These are phyloP conservation scores for Tetracentron sinense DNA, from an alignment of 164 flowering plant genomes.

Conservation along the genomic window DNA sequence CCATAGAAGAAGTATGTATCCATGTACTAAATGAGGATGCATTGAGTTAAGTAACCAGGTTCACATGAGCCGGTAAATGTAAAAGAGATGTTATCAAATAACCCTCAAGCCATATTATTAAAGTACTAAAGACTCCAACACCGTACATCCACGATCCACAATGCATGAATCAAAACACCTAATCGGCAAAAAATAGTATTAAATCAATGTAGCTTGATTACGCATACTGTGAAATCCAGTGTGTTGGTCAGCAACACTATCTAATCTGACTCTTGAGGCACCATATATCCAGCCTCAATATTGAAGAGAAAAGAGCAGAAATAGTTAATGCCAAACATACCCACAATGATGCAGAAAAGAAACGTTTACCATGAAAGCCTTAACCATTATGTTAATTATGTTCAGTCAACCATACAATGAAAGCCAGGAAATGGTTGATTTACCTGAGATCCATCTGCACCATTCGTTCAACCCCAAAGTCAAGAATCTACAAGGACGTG, in stretches of 20 bases:
- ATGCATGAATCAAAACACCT: no score
- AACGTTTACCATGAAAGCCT: background rate
- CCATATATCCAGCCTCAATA: background rate
- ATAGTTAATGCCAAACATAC: background rate
- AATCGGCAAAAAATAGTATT: no score
- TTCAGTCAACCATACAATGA: background rate
- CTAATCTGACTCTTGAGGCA: background rate
- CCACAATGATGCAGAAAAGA: background rate
- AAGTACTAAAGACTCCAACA: no score
- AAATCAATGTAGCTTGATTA: no score
- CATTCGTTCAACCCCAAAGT: constrained; percentile 83
- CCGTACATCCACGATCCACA: no score
- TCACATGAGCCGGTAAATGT: background rate
- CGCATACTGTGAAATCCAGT: no score
- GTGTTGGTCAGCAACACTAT: no score
- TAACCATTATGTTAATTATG: background rate
- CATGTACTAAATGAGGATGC: background rate
- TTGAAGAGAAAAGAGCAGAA: background rate
- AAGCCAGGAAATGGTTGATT: background rate
- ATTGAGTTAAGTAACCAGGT: background rate
- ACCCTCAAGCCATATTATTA: background rate
- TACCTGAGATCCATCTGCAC: constrained; percentile 79
- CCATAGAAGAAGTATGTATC: no score
- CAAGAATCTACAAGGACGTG: constrained; percentile 61
- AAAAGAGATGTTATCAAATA: background rate